Evolutionary conservation across 1,284 basidiomycete species (phyloP).

Genomic region (Ganoderma boninense): DNA sequence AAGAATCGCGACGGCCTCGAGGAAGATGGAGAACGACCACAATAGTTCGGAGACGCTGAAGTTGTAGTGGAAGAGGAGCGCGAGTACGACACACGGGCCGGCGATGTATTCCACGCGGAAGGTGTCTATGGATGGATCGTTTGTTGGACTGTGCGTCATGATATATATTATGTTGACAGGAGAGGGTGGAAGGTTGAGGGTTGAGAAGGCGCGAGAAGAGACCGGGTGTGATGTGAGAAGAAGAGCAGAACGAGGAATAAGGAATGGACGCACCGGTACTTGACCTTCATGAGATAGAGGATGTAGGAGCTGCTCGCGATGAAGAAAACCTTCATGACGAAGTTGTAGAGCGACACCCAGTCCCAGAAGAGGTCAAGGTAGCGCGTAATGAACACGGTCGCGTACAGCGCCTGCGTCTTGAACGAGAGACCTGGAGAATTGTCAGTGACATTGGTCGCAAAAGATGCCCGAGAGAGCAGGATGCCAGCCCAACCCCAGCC

Average conservation of each 20-base stretch:
- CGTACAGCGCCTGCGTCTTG: constrained; percentile 97
- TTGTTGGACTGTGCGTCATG: constrained; percentile 75
- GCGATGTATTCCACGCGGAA: constrained; percentile 94
- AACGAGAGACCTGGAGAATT: constrained; percentile 85
- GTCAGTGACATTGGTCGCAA: not conserved
- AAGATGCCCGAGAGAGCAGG: not conserved
- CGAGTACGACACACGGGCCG: constrained; percentile 81
- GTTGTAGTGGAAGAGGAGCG: constrained; percentile 92
- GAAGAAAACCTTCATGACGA: constrained; percentile 97
- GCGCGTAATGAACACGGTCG: constrained; percentile 88
- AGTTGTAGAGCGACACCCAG: constrained; percentile 90
- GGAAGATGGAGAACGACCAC: constrained; percentile 98
- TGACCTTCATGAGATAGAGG: constrained; percentile 93
- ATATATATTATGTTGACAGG: too few relatives aligned
- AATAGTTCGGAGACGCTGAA: constrained; percentile 81
- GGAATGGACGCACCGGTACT: constrained; percentile 68
- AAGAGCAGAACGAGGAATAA: not conserved
- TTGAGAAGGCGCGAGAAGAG: not conserved
- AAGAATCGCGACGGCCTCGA: constrained; percentile 95
- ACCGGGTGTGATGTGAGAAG: constrained; percentile 1
- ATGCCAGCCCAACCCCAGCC: not conserved
- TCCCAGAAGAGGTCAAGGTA: constrained; percentile 89
- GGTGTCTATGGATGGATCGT: constrained; percentile 97
- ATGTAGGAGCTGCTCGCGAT: constrained; percentile 89
- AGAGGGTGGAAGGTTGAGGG: not conserved